A percentile compares a stretch with the other conserved stretches of the same genome.
phyloP scores from a whole-genome alignment of 257 asterid species.

The Linaria vulgaris region DNA sequence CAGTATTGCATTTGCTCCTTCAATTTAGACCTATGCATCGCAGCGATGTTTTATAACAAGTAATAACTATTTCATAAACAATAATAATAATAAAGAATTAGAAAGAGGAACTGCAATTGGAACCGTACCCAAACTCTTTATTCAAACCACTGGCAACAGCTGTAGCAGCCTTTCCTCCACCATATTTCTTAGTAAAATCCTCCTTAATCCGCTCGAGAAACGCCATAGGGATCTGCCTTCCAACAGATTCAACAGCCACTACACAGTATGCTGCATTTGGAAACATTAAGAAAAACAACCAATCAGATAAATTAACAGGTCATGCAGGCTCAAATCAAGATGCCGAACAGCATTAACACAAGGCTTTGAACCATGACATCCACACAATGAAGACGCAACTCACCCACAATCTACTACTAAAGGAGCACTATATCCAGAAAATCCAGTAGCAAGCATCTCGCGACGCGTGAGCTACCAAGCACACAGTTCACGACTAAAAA shows the following conservation, averaged over 20 bases:
- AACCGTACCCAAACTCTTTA: not conserved
- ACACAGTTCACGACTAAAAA: no score
- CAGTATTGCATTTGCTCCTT: not conserved
- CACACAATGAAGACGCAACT: no score
- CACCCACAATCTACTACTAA: no score
- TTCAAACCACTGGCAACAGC: not conserved
- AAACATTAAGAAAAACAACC: no score
- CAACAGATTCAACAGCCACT: constrained; percentile 57
- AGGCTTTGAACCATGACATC: no score
- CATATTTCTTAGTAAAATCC: constrained; percentile 52
- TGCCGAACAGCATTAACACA: no score
- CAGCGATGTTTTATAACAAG: no score
- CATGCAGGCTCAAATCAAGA: no score
- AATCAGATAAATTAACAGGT: no score
- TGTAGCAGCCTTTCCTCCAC: constrained; percentile 18
- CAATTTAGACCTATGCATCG: not conserved
- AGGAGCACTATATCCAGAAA: no score
- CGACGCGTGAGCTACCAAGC: no score
- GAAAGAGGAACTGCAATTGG: not conserved
- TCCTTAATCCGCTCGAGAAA: constrained; percentile 52
- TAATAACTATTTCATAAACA: not conserved
- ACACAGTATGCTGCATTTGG: constrained; percentile 19
- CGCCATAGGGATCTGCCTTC: constrained; percentile 53
- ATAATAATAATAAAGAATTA: not conserved
- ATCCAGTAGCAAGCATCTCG: no score